phyloP scores from a whole-genome alignment of 208 protist species.

The Leishmania braziliensis region DNA sequence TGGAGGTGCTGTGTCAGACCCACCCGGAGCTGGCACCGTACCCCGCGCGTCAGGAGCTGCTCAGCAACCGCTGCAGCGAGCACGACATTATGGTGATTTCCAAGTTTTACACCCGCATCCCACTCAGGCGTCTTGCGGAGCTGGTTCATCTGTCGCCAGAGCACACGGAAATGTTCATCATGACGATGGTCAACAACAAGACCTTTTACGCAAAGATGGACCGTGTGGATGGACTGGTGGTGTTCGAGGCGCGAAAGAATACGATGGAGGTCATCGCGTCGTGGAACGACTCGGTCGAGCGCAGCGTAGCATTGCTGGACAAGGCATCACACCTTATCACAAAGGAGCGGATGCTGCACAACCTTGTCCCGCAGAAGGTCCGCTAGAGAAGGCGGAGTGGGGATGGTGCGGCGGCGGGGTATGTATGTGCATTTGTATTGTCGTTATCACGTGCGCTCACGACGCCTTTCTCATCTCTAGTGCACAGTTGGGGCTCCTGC shows the following conservation, averaged over 20 bases:
- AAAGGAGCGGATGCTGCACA: slow-evolving; percentile 93
- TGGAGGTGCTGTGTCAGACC: slow-evolving; percentile 64
- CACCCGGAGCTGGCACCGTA: slow-evolving; percentile 72
- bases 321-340: slow-evolving; percentile 94
- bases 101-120: slow-evolving; percentile 95
- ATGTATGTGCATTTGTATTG: slow-evolving; percentile 4
- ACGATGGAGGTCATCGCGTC: slow-evolving; percentile 87
- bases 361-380: slow-evolving; percentile 39
- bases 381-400: slow-evolving; percentile 13
- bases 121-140: slow-evolving; percentile 84
- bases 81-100: slow-evolving; percentile 96
- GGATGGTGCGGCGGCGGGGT: background rate
- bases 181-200: slow-evolving; percentile 89
- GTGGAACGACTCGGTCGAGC: slow-evolving; percentile 88
- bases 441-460: slow-evolving; percentile 4
- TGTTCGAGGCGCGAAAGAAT: slow-evolving; percentile 91
- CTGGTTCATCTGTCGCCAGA: slow-evolving; percentile 89
- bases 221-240: slow-evolving; percentile 90
- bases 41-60: slow-evolving; percentile 62
- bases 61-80: slow-evolving; percentile 94
- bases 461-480: background rate
- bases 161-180: slow-evolving; percentile 93
- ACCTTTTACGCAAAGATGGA: slow-evolving; percentile 95
- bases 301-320: slow-evolving; percentile 90
- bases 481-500: background rate